Evolutionary conservation across 805 yeast genomes (phyloP).

Genomic region (Candida mattraensis): DNA sequence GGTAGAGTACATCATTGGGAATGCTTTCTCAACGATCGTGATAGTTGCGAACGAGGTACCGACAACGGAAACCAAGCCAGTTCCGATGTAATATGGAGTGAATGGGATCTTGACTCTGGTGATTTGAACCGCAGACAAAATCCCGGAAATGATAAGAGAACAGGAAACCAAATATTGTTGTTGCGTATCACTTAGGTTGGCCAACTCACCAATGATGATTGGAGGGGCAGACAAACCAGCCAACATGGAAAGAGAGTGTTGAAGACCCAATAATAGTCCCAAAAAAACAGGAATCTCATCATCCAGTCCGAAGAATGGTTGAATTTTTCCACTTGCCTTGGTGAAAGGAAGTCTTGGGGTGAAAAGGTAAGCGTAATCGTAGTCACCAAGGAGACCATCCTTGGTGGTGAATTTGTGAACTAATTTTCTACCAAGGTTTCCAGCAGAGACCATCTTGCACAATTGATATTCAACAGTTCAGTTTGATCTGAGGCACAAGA

Average conservation of each 20-base stretch:
- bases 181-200: slow-evolving; percentile 50
- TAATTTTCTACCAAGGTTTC: too few species aligned
- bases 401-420: slow-evolving; percentile 51
- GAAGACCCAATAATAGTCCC: slow-evolving; percentile 78
- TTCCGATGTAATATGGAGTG: slow-evolving; percentile 79
- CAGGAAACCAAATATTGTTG: slow-evolving; percentile 71
- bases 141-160: slow-evolving; percentile 66
- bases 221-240: slow-evolving; percentile 92
- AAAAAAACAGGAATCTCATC: slow-evolving; percentile 79
- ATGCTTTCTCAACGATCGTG: slow-evolving; percentile 69
- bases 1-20: slow-evolving; percentile 75
- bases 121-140: slow-evolving; percentile 73
- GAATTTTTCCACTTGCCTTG: slow-evolving; percentile 46
- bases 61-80: slow-evolving; percentile 86
- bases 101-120: slow-evolving; percentile 74
- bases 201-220: slow-evolving; percentile 62
- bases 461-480: too few species aligned
- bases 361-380: slow-evolving; percentile 77
- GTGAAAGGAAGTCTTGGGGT: slow-evolving; percentile 77
- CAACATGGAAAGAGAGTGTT: slow-evolving; percentile 86
- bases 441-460: too few species aligned
- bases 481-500: too few species aligned
- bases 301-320: slow-evolving; percentile 82
- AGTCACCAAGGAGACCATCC: slow-evolving; percentile 85
- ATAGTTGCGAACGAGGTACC: slow-evolving; percentile 92